Percentiles rank a stretch among this genome's conserved stretches.
These are phyloP conservation scores for Clitopilus passeckerianus DNA, from an alignment of 768 basidiomycete genomes.

Conservation along the genomic window DNA sequence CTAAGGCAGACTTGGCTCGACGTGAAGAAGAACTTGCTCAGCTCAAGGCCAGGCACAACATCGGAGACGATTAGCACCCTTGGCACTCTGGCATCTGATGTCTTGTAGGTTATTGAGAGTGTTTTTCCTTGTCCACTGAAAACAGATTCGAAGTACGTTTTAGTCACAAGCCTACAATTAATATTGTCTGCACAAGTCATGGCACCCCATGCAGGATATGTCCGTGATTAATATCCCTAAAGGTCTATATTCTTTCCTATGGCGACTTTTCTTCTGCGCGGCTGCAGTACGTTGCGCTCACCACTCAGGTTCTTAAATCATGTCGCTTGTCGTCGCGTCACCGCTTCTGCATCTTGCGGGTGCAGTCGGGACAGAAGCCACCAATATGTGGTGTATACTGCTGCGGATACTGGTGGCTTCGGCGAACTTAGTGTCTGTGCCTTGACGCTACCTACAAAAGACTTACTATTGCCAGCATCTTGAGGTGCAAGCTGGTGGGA, in stretches of 20 bases:
- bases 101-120: conserved; percentile 11
- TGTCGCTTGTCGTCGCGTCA: not conserved
- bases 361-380: conserved; percentile 52
- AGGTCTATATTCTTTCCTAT: not conserved
- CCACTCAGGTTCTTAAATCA: too few relatives aligned
- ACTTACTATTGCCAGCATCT: conserved; percentile 73
- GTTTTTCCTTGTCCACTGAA: conserved; percentile 4
- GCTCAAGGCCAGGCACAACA: conserved; percentile 83
- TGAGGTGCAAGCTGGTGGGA: conserved; percentile 44
- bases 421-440: conserved; percentile 6
- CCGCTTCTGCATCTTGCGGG: conserved; percentile 5
- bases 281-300: not conserved
- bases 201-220: not conserved
- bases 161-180: not conserved
- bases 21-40: conserved; percentile 87
- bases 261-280: not conserved
- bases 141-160: not conserved
- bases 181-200: not conserved
- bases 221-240: not conserved
- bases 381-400: conserved; percentile 67
- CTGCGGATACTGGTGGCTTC: conserved; percentile 58
- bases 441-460: not conserved
- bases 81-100: too few relatives aligned
- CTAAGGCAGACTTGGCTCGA: conserved; percentile 87
- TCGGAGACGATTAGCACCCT: conserved; percentile 60